Evolutionary conservation across 2,329 filamentous ascomycete genomes (phyloP).

Genomic region (Fusarium tanahbumbuense): DNA sequence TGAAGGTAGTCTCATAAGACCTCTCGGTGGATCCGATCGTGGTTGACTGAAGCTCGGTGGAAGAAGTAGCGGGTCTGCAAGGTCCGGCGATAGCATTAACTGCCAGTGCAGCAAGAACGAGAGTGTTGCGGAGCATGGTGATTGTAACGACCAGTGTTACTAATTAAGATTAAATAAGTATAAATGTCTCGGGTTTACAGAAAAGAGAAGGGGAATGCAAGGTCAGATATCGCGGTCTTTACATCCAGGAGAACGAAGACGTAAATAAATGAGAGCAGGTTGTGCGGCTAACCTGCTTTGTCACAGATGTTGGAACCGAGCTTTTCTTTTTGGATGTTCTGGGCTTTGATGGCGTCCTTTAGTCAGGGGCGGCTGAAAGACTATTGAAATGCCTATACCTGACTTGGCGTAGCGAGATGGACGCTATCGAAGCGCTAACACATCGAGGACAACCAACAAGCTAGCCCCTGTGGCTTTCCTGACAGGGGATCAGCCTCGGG

Average conservation of each 20-base stretch:
- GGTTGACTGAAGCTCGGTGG: neutral
- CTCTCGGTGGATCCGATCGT: neutral
- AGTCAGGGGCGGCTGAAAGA: neutral
- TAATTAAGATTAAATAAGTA: neutral
- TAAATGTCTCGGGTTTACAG: too few species aligned
- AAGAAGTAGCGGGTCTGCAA: neutral
- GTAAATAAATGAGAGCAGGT: neutral
- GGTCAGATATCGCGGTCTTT: too few species aligned
- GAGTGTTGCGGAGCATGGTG: neutral
- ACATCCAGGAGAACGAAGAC: neutral
- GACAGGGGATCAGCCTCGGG: too few species aligned
- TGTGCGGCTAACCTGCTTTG: neutral
- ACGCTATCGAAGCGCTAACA: neutral
- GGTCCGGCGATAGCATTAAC: neutral
- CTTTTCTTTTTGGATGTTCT: neutral
- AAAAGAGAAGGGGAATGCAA: too few species aligned
- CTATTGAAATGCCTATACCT: constrained; percentile 1
- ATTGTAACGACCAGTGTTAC: neutral
- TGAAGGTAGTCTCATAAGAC: neutral
- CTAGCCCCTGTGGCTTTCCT: neutral
- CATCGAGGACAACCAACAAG: neutral
- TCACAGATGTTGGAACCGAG: neutral
- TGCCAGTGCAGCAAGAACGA: neutral
- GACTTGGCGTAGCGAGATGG: neutral
- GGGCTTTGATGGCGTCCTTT: neutral